Evolutionary conservation across 2,329 filamentous ascomycete genomes (phyloP).

Genomic region (Neonectria punicea): DNA sequence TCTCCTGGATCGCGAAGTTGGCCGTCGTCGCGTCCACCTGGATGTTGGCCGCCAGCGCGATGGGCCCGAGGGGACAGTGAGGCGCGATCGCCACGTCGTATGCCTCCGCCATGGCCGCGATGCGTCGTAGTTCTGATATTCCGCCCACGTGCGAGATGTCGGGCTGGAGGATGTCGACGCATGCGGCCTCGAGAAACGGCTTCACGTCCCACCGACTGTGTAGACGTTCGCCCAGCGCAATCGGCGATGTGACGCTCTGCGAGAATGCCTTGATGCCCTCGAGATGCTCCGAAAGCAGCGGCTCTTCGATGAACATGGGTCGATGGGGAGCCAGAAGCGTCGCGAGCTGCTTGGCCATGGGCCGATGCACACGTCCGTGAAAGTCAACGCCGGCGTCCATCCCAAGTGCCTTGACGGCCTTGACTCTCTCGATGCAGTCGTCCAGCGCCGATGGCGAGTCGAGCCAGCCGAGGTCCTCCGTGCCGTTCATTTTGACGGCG

Average conservation of each 20-base stretch:
- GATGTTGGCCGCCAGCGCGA: conserved; percentile 76
- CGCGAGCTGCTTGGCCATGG: conserved; percentile 84
- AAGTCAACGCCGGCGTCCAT: conserved; percentile 82
- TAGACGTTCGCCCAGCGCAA: conserved; percentile 77
- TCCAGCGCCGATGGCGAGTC: conserved; percentile 75
- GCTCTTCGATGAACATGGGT: conserved; percentile 82
- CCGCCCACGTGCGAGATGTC: conserved; percentile 79
- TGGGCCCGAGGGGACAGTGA: conserved; percentile 78
- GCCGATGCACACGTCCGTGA: conserved; percentile 79
- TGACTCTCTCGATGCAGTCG: conserved; percentile 72
- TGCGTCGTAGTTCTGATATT: conserved; percentile 75
- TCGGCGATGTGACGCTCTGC: conserved; percentile 61
- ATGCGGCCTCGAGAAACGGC: conserved; percentile 74
- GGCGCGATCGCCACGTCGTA: conserved; percentile 80
- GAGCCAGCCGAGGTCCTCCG: conserved; percentile 79
- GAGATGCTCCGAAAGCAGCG: conserved; percentile 74
- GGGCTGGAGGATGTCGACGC: conserved; percentile 78
- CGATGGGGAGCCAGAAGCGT: conserved; percentile 72
- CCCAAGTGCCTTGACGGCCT: conserved; percentile 74
- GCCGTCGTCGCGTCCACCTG: conserved; percentile 70
- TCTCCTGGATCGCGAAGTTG: conserved; percentile 81
- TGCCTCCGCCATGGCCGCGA: conserved; percentile 76
- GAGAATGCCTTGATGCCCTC: conserved; percentile 65
- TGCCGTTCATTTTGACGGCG: conserved; percentile 82
- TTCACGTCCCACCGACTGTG: conserved; percentile 80